Evolutionary conservation across 2,329 filamentous ascomycete species (phyloP).

Genomic region (Calonectria hawksworthii): DNA sequence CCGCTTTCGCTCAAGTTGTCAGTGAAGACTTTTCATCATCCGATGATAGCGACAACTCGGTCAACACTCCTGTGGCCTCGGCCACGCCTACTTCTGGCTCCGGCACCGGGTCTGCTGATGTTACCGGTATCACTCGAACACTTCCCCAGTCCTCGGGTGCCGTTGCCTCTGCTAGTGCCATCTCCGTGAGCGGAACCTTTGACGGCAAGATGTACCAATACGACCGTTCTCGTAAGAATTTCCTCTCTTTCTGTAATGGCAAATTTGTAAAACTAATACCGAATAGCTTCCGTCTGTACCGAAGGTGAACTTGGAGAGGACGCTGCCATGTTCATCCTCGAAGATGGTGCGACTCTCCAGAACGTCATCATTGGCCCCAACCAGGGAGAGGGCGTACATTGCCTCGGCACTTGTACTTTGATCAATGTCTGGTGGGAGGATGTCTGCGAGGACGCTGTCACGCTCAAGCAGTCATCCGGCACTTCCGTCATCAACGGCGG

Average conservation of each 20-base stretch:
- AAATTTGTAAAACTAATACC: not conserved
- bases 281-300: constrained; percentile 40
- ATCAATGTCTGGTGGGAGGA: constrained; percentile 57
- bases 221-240: constrained; percentile 38
- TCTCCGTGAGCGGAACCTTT: constrained; percentile 37
- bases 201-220: constrained; percentile 40
- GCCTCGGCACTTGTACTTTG: constrained; percentile 59
- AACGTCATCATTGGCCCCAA: constrained; percentile 68
- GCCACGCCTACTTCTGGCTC: constrained; percentile 12
- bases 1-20: not conserved
- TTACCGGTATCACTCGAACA: constrained; percentile 35
- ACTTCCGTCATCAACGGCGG: constrained; percentile 58
- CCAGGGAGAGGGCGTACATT: constrained; percentile 66
- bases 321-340: constrained; percentile 65
- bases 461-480: constrained; percentile 55
- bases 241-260: not conserved
- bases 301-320: constrained; percentile 43
- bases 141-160: constrained; percentile 38
- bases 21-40: not conserved
- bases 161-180: constrained; percentile 34
- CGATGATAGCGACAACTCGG: not conserved
- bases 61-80: not conserved
- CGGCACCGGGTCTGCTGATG: constrained; percentile 21
- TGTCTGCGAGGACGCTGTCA: constrained; percentile 54
- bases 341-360: constrained; percentile 63